Percentiles rank a stretch among this genome's conserved stretches.
phyloP scores from a whole-genome alignment of 805 yeast species.

The Yarrowia alimentaria region DNA sequence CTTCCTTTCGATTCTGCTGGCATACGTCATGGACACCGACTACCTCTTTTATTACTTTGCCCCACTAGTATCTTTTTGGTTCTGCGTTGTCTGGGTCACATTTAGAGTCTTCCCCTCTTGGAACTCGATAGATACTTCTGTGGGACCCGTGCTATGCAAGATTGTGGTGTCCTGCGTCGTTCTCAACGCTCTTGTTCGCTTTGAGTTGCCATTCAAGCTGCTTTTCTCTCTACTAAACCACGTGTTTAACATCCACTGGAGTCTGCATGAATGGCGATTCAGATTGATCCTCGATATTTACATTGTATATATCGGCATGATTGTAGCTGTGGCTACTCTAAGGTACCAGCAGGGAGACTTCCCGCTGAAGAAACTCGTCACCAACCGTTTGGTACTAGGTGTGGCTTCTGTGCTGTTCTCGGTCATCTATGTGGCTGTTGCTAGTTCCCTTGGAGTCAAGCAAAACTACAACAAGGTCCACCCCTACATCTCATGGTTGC shows the following conservation, averaged over 20 bases:
- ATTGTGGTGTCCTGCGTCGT: slow-evolving; percentile 29
- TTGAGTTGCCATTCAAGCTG: slow-evolving; percentile 31
- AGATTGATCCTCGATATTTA: slow-evolving; percentile 33
- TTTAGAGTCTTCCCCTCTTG: slow-evolving; percentile 29
- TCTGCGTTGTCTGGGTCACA: slow-evolving; percentile 33
- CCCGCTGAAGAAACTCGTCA: slow-evolving; percentile 11
- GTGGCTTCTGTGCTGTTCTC: not conserved
- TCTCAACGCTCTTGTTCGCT: slow-evolving; percentile 29
- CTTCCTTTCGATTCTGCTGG: slow-evolving; percentile 32
- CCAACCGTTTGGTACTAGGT: slow-evolving; percentile 5
- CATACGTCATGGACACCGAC: slow-evolving; percentile 35
- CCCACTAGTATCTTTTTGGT: slow-evolving; percentile 35
- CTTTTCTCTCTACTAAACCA: slow-evolving; percentile 31
- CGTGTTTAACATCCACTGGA: slow-evolving; percentile 33
- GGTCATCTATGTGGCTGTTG: not conserved
- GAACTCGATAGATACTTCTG: slow-evolving; percentile 31
- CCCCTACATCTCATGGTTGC: slow-evolving; percentile 4
- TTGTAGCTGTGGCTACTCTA: slow-evolving; percentile 31
- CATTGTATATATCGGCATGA: slow-evolving; percentile 35
- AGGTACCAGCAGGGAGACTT: slow-evolving; percentile 12
- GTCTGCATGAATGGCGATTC: slow-evolving; percentile 35
- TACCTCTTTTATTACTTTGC: slow-evolving; percentile 35
- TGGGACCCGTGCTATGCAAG: slow-evolving; percentile 29
- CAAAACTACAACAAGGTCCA: slow-evolving; percentile 16
- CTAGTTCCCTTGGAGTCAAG: not conserved